Conservation (phyloP, 352 stramenopile genomes). For the Plasmopara muralis region DNA sequence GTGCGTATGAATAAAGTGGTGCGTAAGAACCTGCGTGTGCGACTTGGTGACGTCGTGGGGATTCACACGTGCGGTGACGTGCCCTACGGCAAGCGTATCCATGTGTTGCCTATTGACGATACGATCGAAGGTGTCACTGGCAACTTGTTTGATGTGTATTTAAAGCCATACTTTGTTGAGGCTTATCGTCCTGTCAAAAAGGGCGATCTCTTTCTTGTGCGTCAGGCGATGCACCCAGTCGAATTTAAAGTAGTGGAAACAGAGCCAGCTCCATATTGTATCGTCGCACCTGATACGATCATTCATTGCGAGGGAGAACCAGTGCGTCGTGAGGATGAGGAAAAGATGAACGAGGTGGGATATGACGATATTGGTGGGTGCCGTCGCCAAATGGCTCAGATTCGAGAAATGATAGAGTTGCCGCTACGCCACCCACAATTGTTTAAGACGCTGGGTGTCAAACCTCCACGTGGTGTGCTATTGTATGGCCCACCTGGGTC, state of each 20-base stretch:
- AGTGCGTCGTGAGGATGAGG: conserved; percentile 97
- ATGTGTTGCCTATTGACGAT: conserved; percentile 98
- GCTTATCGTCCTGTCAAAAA: conserved; percentile 99
- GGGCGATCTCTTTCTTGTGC: conserved; percentile 98
- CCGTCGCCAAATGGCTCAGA: conserved; percentile 98
- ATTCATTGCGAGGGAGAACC: conserved; percentile 99
- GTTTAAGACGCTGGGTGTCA: conserved; percentile 99
- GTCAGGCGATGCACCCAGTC: conserved; percentile 98
- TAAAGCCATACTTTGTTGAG: conserved; percentile 99
- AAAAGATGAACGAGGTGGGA: conserved; percentile 97
- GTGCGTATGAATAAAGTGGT: conserved; percentile 99
- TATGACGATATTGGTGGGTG: conserved; percentile 99
- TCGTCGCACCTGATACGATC: conserved; percentile 98
- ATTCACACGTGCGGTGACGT: conserved; percentile 96
- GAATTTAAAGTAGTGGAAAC: conserved; percentile 99
- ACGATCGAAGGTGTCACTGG: conserved; percentile 99
- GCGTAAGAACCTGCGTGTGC: conserved; percentile 97
- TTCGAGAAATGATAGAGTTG: conserved; percentile 99
- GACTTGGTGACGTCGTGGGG: conserved; percentile 97
- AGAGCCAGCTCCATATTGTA: conserved; percentile 96
- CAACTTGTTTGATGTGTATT: conserved; percentile 99
- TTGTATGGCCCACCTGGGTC: conserved; percentile 97
- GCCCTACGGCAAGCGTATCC: conserved; percentile 97
- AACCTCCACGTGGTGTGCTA: conserved; percentile 98
- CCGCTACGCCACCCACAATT: conserved; percentile 95